Evolutionary conservation across 495 filamentous ascomycete genomes (phyloP).

Genomic region (Aspergillus steynii): DNA sequence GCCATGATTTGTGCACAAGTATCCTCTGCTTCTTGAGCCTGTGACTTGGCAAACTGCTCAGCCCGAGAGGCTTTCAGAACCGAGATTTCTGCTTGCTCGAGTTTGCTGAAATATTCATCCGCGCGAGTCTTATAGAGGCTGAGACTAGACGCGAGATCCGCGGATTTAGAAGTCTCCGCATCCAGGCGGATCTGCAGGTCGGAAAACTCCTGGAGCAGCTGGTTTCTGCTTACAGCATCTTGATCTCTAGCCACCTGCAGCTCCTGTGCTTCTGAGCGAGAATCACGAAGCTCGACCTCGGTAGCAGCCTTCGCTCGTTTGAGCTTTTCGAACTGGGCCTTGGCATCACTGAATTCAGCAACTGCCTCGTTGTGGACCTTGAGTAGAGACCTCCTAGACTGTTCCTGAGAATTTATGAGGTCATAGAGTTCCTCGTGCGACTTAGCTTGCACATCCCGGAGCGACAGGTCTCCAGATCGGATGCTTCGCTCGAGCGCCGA

Average conservation of each 20-base stretch:
- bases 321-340: conserved; percentile 80
- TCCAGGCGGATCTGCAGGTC: conserved; percentile 94
- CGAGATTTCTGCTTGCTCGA: conserved; percentile 94
- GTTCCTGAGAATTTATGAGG: conserved; percentile 89
- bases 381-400: conserved; percentile 77
- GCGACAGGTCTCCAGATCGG: conserved; percentile 81
- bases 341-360: conserved; percentile 80
- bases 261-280: conserved; percentile 80
- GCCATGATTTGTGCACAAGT: conserved; percentile 87
- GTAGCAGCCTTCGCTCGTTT: conserved; percentile 73
- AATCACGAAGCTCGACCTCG: conserved; percentile 90
- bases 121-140: conserved; percentile 89
- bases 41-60: conserved; percentile 89
- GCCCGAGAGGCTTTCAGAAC: conserved; percentile 90
- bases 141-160: conserved; percentile 80
- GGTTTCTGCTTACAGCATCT: conserved; percentile 77
- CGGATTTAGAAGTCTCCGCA: conserved; percentile 79
- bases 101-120: conserved; percentile 96
- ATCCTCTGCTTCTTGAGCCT: conserved; percentile 87
- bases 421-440: conserved; percentile 96
- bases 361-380: conserved; percentile 84
- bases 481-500: conserved; percentile 86
- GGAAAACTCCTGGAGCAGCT: conserved; percentile 88
- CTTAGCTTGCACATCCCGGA: conserved; percentile 89
- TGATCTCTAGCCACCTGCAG: conserved; percentile 75